Conservation (phyloP, 108 stramenopile species). For the Fragilaria radians region DNA sequence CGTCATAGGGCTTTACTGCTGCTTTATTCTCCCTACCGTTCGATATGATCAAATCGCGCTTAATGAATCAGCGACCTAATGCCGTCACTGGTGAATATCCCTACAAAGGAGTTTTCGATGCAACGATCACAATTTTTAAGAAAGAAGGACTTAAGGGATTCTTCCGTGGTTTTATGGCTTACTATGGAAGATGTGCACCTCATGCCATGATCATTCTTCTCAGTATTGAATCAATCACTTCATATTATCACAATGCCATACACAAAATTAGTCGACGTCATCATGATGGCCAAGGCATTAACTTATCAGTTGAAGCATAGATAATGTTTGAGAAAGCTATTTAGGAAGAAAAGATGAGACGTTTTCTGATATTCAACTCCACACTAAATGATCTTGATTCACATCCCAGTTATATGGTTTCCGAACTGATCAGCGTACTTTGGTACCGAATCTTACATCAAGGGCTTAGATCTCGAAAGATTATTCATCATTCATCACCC, state of each 20-base stretch:
- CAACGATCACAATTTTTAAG: conserved; percentile 67
- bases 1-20: conserved; percentile 85
- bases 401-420: too few relatives aligned
- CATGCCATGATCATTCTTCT: conserved; percentile 99
- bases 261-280: too few relatives aligned
- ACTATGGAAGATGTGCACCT: conserved; percentile 96
- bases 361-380: too few relatives aligned
- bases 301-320: too few relatives aligned
- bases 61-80: conserved; percentile 89
- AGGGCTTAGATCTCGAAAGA: too few relatives aligned
- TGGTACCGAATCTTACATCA: too few relatives aligned
- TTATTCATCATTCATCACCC: too few relatives aligned
- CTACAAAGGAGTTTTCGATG: conserved; percentile 86
- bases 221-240: conserved; percentile 91
- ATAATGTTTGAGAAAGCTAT: too few relatives aligned
- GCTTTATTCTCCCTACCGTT: conserved; percentile 95
- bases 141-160: conserved; percentile 90
- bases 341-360: too few relatives aligned
- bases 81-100: conserved; percentile 81
- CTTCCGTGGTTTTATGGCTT: conserved; percentile 93
- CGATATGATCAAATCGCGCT: conserved; percentile 94
- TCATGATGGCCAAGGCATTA: too few relatives aligned
- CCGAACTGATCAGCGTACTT: too few relatives aligned
- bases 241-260: conserved; percentile 51
- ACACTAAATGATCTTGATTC: too few relatives aligned